Evolutionary conservation across 2,329 filamentous ascomycete species (phyloP).

Genomic region (Arthrinium phaeospermum): DNA sequence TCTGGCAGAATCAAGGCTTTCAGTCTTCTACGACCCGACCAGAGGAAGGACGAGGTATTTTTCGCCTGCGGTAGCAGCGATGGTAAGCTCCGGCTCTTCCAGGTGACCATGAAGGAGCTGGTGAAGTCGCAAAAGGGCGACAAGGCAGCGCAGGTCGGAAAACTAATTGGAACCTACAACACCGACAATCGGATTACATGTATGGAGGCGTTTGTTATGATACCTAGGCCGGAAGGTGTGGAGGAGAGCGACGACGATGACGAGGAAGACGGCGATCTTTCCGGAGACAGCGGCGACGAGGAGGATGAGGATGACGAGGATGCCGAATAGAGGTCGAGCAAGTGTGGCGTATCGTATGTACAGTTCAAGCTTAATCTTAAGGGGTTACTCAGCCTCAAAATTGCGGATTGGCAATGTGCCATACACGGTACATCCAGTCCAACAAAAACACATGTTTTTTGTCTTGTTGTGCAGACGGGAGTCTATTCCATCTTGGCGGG

Average conservation of each 20-base stretch:
- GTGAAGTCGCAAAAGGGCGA: constrained; percentile 35
- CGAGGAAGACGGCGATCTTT: constrained; percentile 38
- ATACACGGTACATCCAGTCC: constrained; percentile 1
- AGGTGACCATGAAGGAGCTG: constrained; percentile 53
- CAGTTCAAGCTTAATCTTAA: constrained; percentile 20
- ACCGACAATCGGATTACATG: constrained; percentile 92
- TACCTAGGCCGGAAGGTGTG: constrained; percentile 65
- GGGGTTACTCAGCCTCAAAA: not conserved
- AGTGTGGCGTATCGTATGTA: constrained; percentile 30
- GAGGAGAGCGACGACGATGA: constrained; percentile 59
- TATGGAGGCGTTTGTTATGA: constrained; percentile 84
- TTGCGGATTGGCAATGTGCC: constrained; percentile 1
- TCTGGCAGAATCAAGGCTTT: constrained; percentile 88
- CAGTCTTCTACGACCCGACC: constrained; percentile 59
- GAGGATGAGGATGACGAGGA: constrained; percentile 39
- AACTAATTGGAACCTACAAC: constrained; percentile 77
- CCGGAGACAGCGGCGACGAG: constrained; percentile 52
- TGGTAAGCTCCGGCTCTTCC: constrained; percentile 83
- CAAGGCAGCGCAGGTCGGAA: constrained; percentile 57
- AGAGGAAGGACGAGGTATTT: constrained; percentile 51
- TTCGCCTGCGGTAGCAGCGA: constrained; percentile 83
- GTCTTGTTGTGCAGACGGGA: not conserved
- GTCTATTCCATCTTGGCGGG: not conserved
- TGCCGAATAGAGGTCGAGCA: too few species aligned
- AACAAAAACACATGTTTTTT: not conserved